These are phyloP conservation scores for Canna indica DNA, from an alignment of 176 grass and related monocot genomes.

Conservation along the genomic window DNA sequence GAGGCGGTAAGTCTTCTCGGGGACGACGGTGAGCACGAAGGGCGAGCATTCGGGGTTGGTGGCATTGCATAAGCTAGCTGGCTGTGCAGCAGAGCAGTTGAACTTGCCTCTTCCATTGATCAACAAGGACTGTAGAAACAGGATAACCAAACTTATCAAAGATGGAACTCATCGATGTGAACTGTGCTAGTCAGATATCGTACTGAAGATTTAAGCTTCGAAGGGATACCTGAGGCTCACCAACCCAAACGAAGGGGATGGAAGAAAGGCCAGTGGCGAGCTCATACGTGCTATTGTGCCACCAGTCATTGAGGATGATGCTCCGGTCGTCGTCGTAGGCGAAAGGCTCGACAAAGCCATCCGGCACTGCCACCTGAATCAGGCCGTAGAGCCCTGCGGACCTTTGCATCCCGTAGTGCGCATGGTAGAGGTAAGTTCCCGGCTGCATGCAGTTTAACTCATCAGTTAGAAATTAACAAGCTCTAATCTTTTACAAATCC, in stretches of 20 bases:
- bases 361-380: conserved; percentile 31
- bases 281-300: conserved; percentile 75
- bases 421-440: conserved; percentile 70
- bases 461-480: background rate
- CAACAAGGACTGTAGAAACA: conserved; percentile 36
- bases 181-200: too few species aligned
- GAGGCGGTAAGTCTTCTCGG: conserved; percentile 60
- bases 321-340: conserved; percentile 48
- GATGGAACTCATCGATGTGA: background rate
- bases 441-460: conserved; percentile 10
- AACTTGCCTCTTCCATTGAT: conserved; percentile 58
- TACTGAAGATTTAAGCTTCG: too few species aligned
- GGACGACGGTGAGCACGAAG: conserved; percentile 63
- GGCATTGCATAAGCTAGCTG: conserved; percentile 18
- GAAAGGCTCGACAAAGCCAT: conserved; percentile 40
- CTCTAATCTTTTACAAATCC: background rate
- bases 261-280: conserved; percentile 42
- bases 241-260: conserved; percentile 45
- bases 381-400: conserved; percentile 71
- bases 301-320: conserved; percentile 78
- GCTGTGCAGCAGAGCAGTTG: conserved; percentile 35
- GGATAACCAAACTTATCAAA: background rate
- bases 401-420: conserved; percentile 81
- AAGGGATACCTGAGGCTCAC: conserved; percentile 59
- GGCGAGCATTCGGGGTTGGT: conserved; percentile 33